These are phyloP conservation scores for Trichothecium roseum DNA, from an alignment of 2,329 filamentous ascomycete genomes.

Conservation along the genomic window DNA sequence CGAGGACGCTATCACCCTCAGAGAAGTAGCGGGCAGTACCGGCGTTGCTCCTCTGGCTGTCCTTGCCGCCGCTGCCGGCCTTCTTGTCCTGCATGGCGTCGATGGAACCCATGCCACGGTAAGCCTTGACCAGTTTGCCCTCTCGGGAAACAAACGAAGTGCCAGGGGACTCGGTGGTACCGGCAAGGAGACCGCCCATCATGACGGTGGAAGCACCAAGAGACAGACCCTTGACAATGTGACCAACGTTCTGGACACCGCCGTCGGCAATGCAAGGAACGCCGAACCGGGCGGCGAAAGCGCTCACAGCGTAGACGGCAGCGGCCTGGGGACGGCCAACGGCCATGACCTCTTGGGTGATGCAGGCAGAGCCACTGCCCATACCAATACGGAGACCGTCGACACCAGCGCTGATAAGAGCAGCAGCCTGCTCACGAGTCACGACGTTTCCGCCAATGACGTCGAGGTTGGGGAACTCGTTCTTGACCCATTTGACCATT, in stretches of 20 bases:
- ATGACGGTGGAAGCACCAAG: conserved; percentile 93
- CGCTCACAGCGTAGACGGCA: conserved; percentile 79
- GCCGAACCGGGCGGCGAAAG: conserved; percentile 85
- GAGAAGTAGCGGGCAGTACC: conserved; percentile 98
- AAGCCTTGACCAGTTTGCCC: conserved; percentile 97
- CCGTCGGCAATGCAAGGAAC: conserved; percentile 97
- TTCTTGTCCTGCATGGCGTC: conserved; percentile 99
- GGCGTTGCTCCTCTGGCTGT: conserved; percentile 75
- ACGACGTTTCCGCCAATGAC: conserved; percentile 99
- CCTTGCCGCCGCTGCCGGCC: conserved; percentile 63
- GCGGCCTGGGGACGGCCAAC: conserved; percentile 94
- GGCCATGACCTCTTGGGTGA: conserved; percentile 99
- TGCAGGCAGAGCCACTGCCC: conserved; percentile 96
- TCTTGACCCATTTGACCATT: conserved; percentile 95
- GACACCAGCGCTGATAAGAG: conserved; percentile 83
- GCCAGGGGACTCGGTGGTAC: conserved; percentile 94
- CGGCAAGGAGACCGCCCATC: conserved; percentile 97
- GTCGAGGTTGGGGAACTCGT: conserved; percentile 73
- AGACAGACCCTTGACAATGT: conserved; percentile 96
- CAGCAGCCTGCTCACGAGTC: conserved; percentile 89
- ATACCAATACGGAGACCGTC: conserved; percentile 98
- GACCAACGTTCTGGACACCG: conserved; percentile 95
- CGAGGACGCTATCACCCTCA: conserved; percentile 86
- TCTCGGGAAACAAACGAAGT: conserved; percentile 94
- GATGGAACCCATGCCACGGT: conserved; percentile 97